phyloP scores from a whole-genome alignment of 345 rosid species.

The Ailanthus altissimus region DNA sequence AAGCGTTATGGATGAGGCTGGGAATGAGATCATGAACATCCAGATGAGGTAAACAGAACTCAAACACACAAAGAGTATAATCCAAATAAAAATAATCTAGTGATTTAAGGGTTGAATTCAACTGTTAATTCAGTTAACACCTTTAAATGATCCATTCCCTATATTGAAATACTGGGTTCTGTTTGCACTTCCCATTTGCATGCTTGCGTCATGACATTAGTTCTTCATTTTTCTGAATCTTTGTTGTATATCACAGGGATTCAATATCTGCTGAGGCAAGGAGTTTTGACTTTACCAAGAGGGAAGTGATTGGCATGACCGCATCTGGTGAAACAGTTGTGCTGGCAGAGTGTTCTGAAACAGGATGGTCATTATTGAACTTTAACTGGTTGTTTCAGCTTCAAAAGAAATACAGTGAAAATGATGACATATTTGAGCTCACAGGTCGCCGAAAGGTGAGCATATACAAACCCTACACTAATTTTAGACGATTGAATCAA shows the following conservation, averaged over 20 bases:
- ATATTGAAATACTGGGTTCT: not conserved
- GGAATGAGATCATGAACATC: slow-evolving; percentile 21
- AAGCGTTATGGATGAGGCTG: slow-evolving; percentile 18
- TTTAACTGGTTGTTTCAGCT: slow-evolving; percentile 20
- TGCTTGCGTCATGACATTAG: not conserved
- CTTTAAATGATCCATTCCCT: not conserved
- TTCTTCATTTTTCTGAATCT: not conserved
- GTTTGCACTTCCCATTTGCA: not conserved
- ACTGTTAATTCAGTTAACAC: not conserved
- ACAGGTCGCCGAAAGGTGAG: slow-evolving; percentile 16
- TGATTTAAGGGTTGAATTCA: not conserved
- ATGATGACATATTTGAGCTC: slow-evolving; percentile 18
- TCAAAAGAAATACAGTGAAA: not conserved
- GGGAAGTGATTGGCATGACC: slow-evolving; percentile 21
- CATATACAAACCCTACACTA: not conserved
- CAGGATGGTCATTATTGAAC: slow-evolving; percentile 27
- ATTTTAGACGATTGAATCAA: not conserved
- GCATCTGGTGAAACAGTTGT: slow-evolving; percentile 17
- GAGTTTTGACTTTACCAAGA: not conserved
- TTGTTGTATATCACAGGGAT: slow-evolving; percentile 14
- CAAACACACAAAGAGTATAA: not conserved
- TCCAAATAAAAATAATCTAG: not conserved
- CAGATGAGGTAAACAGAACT: slow-evolving; percentile 28
- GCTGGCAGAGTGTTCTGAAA: slow-evolving; percentile 26
- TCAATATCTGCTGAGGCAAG: slow-evolving; percentile 4